A percentile compares a stretch with the other conserved stretches of the same genome.
Evolutionary conservation across 805 yeast genomes (phyloP).

Genomic region (baker's yeast (Saccharomyces cerevisiae)): DNA sequence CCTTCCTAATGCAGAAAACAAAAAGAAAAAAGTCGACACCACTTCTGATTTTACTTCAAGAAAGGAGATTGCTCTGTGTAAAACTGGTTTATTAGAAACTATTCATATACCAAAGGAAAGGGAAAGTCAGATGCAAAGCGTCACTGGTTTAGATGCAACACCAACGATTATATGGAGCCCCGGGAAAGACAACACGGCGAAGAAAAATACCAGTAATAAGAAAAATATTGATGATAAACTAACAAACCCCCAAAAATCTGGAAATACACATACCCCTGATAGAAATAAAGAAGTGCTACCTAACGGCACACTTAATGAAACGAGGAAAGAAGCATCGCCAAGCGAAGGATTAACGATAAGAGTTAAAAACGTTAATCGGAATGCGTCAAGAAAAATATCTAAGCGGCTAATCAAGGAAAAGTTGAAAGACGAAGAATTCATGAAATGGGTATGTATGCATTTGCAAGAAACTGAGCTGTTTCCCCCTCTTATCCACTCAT

Average conservation of each 20-base stretch:
- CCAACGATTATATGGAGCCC: background rate
- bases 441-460: conserved; percentile 22
- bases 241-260: background rate
- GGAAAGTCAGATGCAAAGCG: background rate
- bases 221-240: background rate
- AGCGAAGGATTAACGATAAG: background rate
- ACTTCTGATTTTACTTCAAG: background rate
- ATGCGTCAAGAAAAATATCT: conserved; percentile 9
- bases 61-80: background rate
- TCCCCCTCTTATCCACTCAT: background rate
- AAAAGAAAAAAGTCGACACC: background rate
- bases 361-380: background rate
- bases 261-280: background rate
- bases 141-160: background rate
- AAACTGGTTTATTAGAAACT: background rate
- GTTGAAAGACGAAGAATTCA: conserved; percentile 19
- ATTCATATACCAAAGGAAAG: background rate
- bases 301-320: background rate
- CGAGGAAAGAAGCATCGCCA: background rate
- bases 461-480: background rate
- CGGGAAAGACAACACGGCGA: background rate
- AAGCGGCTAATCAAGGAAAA: conserved; percentile 15
- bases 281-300: background rate
- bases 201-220: background rate
- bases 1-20: background rate